Evolutionary conservation across 2,329 filamentous ascomycete species (phyloP).

Genomic region (Trichoderma hamatum): DNA sequence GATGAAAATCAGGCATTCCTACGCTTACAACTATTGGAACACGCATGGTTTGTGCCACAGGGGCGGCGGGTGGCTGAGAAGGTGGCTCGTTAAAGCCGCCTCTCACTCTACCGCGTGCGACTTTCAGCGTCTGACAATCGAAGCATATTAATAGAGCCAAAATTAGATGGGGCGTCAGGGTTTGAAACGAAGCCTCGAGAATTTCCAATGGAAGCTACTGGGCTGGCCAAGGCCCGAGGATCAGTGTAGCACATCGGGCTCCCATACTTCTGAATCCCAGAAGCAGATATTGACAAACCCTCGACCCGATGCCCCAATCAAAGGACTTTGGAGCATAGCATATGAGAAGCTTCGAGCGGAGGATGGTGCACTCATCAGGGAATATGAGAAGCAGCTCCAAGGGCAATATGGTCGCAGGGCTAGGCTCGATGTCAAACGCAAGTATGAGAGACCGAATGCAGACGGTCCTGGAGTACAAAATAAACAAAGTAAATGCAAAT

Average conservation of each 20-base stretch:
- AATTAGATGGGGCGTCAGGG: not conserved
- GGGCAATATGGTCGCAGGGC: fast-evolving
- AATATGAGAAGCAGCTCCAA: not conserved
- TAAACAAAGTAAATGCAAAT: not conserved
- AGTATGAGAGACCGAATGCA: not conserved
- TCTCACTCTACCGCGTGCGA: not conserved
- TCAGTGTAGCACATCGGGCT: not conserved
- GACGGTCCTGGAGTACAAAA: not conserved
- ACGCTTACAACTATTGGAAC: too few species aligned
- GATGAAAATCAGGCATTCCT: too few species aligned
- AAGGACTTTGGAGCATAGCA: slow-evolving; percentile 3
- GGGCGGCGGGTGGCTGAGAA: too few species aligned
- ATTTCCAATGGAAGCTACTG: not conserved
- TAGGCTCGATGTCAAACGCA: not conserved
- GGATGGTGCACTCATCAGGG: not conserved
- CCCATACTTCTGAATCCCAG: not conserved
- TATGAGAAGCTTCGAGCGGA: slow-evolving; percentile 4
- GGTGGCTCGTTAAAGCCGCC: not conserved
- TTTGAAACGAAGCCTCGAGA: not conserved
- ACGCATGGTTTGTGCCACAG: too few species aligned
- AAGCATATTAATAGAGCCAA: not conserved
- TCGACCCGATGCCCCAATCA: not conserved
- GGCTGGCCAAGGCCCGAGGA: not conserved
- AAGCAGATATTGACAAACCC: not conserved
- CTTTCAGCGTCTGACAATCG: not conserved